Conservation (phyloP, 805 yeast species). For the Metschnikowia arizonensis region DNA sequence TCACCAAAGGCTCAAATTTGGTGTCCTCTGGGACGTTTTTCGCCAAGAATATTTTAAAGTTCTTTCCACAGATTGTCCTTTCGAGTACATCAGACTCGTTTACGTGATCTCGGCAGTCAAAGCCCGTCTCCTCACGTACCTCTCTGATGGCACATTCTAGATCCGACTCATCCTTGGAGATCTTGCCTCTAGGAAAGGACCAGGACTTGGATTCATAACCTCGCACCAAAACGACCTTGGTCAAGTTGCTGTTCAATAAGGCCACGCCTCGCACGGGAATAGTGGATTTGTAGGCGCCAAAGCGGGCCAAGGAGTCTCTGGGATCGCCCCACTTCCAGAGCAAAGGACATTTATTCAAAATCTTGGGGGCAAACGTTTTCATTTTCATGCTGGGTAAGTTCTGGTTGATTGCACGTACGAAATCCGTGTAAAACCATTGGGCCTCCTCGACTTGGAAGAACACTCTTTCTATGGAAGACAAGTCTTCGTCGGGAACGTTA, state of each 20-base stretch:
- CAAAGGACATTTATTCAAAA: constrained; percentile 67
- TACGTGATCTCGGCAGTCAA: constrained; percentile 66
- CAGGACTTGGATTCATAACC: constrained; percentile 78
- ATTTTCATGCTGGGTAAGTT: constrained; percentile 71
- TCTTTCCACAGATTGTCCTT: constrained; percentile 76
- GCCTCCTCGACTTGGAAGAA: constrained; percentile 97
- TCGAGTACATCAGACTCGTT: constrained; percentile 73
- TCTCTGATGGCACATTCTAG: constrained; percentile 88
- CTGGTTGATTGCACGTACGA: constrained; percentile 67
- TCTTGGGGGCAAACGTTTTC: constrained; percentile 65
- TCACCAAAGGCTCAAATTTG: constrained; percentile 72
- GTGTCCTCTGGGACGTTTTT: constrained; percentile 73
- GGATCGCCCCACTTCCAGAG: constrained; percentile 86
- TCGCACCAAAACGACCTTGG: constrained; percentile 72
- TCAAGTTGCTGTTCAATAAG: constrained; percentile 63
- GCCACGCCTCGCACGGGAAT: constrained; percentile 98
- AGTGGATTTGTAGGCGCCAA: constrained; percentile 78
- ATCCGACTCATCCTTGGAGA: constrained; percentile 88
- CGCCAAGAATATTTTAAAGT: constrained; percentile 75
- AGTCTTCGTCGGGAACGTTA: constrained; percentile 88
- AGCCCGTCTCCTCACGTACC: constrained; percentile 90
- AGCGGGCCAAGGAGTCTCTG: constrained; percentile 69
- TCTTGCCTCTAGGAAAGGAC: constrained; percentile 97
- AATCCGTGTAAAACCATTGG: constrained; percentile 95
- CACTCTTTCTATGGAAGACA: constrained; percentile 73